Base-by-base conservation (phyloP, 345 rosid species). In the Tarenaya hassleriana region DNA sequence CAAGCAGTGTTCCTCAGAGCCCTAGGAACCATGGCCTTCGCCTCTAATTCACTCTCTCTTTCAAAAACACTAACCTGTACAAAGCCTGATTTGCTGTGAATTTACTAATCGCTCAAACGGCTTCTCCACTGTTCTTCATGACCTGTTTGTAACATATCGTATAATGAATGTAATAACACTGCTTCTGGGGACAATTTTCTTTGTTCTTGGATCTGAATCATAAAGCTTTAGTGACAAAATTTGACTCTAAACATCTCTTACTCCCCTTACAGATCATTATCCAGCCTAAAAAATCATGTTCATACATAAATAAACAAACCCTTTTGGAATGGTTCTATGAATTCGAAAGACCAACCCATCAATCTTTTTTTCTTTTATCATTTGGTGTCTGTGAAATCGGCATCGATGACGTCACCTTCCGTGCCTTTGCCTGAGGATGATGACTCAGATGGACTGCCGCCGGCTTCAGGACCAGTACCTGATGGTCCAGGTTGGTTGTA, bases 351-450 rank as follows among this genome's bases (percentile, higher is more conserved):
- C n/a, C n/a, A n/a, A n/a, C n/a, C n/a, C n/a, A n/a, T n/a, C n/a
- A n/a, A 24, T 24, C 29, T 24, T 24, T 24, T 24, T 3, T 37
- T 2, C 8, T 3, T 37, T 13, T 41, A 61, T 78, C 73, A 83
- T 41, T 89, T 89, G 87, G 83, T 77, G 75, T 89, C 86, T 0
- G 83, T 83, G 77, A 79, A 89, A 56, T 88, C 94, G 0, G 94
- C 94, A 10, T 84, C 91, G 5, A 88, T 88, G 41, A 84, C 94
- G 56, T 84, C 91, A 11, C 80, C 94, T 9, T 80, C 86, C 0
- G 78, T 70, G 10, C 88, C 91, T 64, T 84, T 75, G 70, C 58
- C 56, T 5, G 81, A 62, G 4, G 84, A 64, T 42, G 50, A 43
- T 10, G 53, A 64, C 14, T 8, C 31, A 38, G 70, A 60, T 0